phyloP scores from a whole-genome alignment of 23 red algal species.

The Gracilaria gracilis region DNA sequence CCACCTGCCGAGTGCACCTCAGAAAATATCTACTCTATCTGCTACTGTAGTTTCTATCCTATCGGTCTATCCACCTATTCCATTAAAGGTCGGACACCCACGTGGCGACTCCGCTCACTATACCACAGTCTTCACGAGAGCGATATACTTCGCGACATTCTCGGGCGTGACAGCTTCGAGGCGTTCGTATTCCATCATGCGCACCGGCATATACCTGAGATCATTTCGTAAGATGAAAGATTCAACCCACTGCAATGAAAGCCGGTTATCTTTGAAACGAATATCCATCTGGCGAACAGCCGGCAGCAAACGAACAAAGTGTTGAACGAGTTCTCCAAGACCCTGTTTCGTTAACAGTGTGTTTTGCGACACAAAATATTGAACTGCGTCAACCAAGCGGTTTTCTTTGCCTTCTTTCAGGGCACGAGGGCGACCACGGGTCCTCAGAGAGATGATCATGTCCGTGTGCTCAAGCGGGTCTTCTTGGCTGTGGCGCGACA shows the following conservation, averaged over 20 bases:
- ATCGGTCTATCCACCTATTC: no score
- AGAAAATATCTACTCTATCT: no score
- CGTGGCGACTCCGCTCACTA: no score
- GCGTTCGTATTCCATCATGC: slow-evolving; percentile 7
- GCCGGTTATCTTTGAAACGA: slow-evolving; percentile 4
- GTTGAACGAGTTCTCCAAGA: slow-evolving; percentile 8
- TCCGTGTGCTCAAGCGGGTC: neutral
- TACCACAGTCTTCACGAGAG: neutral
- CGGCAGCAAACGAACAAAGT: neutral
- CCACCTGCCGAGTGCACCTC: no score
- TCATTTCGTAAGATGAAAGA: neutral
- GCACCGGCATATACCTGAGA: neutral
- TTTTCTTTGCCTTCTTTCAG: neutral
- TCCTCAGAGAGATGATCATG: neutral
- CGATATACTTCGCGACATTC: neutral
- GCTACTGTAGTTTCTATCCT: no score
- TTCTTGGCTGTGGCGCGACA: neutral
- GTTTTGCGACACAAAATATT: neutral
- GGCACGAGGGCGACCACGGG: neutral
- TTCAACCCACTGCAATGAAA: neutral
- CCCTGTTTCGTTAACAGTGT: neutral
- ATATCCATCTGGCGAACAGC: neutral
- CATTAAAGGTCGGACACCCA: no score
- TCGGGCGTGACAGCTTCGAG: neutral
- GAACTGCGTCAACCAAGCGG: neutral